Evolutionary conservation across 2,329 filamentous ascomycete species (phyloP), one percentile per base, ranked within the genome.

Genomic region (Colletotrichum cordylinicola): DNA sequence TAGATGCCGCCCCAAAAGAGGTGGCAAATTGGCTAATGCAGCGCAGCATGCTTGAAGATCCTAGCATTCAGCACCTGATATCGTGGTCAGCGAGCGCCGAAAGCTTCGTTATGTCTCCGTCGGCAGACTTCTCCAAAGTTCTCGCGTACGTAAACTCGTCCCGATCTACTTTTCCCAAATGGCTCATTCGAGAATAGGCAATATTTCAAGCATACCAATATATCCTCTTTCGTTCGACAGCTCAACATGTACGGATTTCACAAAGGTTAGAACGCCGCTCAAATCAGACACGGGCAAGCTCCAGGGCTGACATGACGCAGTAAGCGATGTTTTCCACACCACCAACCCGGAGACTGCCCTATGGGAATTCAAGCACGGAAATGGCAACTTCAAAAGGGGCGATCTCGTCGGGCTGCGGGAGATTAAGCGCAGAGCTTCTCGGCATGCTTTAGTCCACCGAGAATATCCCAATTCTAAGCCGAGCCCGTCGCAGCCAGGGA

Each of bases 241-340:
- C 87, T 99, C 67, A 99, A 99, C 83, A 99, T 99, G 97, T 99
- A 99, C 81, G 97, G 97, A 8, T 99, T 99, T 85, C 97, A 99
- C 84, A 99, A 99, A 94, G 96, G 96, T 98, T 80, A 62, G 83
- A 79, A 24, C 35, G 48, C 31, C 48, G 60, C 72, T 79, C 67
- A 70, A 12, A 4, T 15, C 27, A 4, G 16, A 27, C 16, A 12
- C 27, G 4, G 18, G 18, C 15, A 43, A 16, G n/a, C 21, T 21
- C 43, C 27, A 18, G 27, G n/a, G 67, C 67, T 76, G 35, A 69
- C 80, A n/a, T 16, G 43, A 27, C 24, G 8, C 81, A 98, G 97
- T 98, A 81, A 98, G 97, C 87, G 97, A 99, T 84, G 97, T 98
- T 27, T 99, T 98, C 83, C 96, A 98, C 84, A 98, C 96, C 6